Evolutionary conservation across 139 green algal species (phyloP).

Genomic region (Volvox reticuliferus): DNA sequence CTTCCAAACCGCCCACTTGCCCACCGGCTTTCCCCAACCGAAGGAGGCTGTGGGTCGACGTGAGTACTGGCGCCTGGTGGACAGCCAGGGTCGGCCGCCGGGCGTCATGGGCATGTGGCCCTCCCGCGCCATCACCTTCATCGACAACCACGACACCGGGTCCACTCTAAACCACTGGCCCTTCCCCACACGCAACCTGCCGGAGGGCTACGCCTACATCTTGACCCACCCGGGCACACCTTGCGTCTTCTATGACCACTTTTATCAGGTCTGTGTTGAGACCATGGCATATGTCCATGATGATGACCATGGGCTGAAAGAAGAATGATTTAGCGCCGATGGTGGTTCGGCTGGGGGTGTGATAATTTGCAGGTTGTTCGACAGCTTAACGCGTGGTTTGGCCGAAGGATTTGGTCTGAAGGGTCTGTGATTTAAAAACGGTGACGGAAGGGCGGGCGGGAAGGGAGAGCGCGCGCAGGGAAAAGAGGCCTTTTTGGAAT

Average conservation of each 20-base stretch:
- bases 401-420: too few species aligned
- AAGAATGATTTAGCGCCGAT: too few species aligned
- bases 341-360: too few species aligned
- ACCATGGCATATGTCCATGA: too few species aligned
- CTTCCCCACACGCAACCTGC: conserved; percentile 77
- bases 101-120: conserved; percentile 89
- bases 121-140: conserved; percentile 94
- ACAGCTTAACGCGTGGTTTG: too few species aligned
- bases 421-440: too few species aligned
- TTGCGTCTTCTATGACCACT: conserved; percentile 94
- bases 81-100: conserved; percentile 87
- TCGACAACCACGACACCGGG: conserved; percentile 96
- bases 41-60: conserved; percentile 90
- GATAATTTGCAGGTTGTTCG: too few species aligned
- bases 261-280: conserved; percentile 51
- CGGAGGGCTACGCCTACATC: conserved; percentile 95
- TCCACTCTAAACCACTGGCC: conserved; percentile 90
- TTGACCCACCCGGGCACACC: conserved; percentile 94
- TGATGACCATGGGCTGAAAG: too few species aligned
- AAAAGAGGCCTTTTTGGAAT: too few species aligned
- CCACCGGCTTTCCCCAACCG: not conserved
- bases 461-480: too few species aligned
- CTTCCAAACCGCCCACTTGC: not conserved
- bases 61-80: conserved; percentile 97
- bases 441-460: too few species aligned